These are phyloP conservation scores for Chaetomidium leptoderma DNA, from an alignment of 495 filamentous ascomycete genomes.

Conservation along the genomic window DNA sequence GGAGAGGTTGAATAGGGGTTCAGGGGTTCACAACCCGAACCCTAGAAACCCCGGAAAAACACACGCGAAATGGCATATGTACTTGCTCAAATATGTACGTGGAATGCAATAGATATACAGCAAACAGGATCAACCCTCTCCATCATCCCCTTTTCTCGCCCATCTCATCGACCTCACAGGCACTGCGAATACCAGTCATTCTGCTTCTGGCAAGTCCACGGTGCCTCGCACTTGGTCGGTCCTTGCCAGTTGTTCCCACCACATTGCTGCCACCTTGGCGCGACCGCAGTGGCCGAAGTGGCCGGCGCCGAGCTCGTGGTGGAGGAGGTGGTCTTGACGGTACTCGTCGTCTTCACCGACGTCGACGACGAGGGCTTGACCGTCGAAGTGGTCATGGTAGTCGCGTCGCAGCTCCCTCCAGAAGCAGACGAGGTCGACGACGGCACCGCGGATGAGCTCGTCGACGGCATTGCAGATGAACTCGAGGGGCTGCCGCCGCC, in stretches of 20 bases:
- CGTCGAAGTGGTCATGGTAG: slow-evolving; percentile 21
- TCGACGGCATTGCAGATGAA: slow-evolving; percentile 1
- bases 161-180: slow-evolving; percentile 25
- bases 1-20: no score
- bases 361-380: slow-evolving; percentile 9
- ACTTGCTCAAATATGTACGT: no score
- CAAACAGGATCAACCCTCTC: neutral
- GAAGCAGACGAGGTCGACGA: slow-evolving; percentile 12
- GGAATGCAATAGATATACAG: no score
- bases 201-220: slow-evolving; percentile 19
- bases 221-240: slow-evolving; percentile 20
- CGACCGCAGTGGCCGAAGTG: slow-evolving; percentile 7
- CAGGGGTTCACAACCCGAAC: no score
- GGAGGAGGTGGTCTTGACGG: slow-evolving; percentile 3
- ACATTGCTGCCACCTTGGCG: slow-evolving; percentile 27
- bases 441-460: slow-evolving; percentile 1
- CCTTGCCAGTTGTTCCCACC: slow-evolving; percentile 23
- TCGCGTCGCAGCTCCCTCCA: slow-evolving; percentile 14
- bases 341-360: neutral
- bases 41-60: no score
- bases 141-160: neutral
- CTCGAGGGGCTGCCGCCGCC: slow-evolving; percentile 5
- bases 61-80: no score
- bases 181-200: slow-evolving; percentile 48
- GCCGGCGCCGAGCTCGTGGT: slow-evolving; percentile 13